Evolutionary conservation across 306 rosid genomes (phyloP), one percentile per base, ranked within the genome.

Genomic region (Lathyrus tuberosus): DNA sequence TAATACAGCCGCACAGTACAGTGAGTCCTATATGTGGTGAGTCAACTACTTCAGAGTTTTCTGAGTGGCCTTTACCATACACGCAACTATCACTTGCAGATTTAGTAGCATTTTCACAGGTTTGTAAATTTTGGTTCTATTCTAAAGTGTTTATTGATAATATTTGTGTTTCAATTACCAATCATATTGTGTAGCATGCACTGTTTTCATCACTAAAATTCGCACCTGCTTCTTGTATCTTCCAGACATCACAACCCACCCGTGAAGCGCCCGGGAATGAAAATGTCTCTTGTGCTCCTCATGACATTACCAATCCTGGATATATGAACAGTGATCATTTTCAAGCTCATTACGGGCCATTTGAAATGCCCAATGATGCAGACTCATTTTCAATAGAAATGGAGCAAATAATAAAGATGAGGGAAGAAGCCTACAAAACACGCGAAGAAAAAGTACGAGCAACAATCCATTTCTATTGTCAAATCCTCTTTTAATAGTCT

Each of bases 81-180:
- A 53, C 42, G 47, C 76, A 77, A 52, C 65, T 59, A 63, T 49
- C 70, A n/a, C 43, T 46, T 41, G 54, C 53, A 16, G 60, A 72
- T 58, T 66, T 72, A 16, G 35, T 5, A 24, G 15, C 65, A 20
- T 65, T 78, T 49, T 51, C 70, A 56, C 79, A 72, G 85, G 81
- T 77, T 72, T 26, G 75, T 81, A 49, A 59, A 46, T 52, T 24
- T 66, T 42, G 57, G 56, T 67, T 49, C 24, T 43, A 22, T 28
- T 62, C 38, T 57, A 5, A 5, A 35, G 20, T 67, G 69, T 77
- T 81, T 63, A 62, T 67, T 52, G 38, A 67, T 76, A 10, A 51
- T 20, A 18, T 65, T 26, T 57, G 60, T 57, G 60, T 58, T 11
- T 49, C 63, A 35, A 20, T 52, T 58, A 28, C 67, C 62, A 22